Conservation (phyloP, 2,329 filamentous ascomycete species). For the Raffaelea albimanens region DNA sequence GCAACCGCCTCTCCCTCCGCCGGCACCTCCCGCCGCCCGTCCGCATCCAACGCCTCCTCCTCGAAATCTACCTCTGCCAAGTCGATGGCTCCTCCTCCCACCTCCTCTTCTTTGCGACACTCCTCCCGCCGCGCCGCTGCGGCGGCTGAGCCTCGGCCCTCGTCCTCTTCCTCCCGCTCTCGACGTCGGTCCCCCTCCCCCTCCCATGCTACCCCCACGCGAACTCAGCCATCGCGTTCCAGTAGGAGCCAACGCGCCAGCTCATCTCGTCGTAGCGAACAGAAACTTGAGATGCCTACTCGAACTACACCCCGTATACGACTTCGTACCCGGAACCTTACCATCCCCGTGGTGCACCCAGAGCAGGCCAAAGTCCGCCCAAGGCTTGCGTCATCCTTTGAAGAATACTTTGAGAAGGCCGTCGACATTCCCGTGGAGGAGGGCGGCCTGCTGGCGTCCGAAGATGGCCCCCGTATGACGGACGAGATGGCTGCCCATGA, state of each 20-base stretch:
- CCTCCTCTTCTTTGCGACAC: slow-evolving; percentile 12
- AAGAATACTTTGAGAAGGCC: slow-evolving; percentile 47
- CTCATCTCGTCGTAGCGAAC: slow-evolving; percentile 4
- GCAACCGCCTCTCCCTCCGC: background rate
- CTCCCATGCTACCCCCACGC: slow-evolving; percentile 34
- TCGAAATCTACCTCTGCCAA: slow-evolving; percentile 1
- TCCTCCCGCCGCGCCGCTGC: slow-evolving; percentile 1
- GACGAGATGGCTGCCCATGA: slow-evolving; percentile 57
- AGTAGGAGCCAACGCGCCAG: slow-evolving; percentile 8
- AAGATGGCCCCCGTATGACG: slow-evolving; percentile 49
- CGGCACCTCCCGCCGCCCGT: slow-evolving; percentile 1
- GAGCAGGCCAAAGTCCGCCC: slow-evolving; percentile 44
- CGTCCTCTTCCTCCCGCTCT: background rate
- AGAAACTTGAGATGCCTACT: slow-evolving; percentile 11
- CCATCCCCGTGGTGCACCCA: slow-evolving; percentile 50
- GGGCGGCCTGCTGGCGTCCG: slow-evolving; percentile 44
- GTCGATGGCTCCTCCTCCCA: background rate
- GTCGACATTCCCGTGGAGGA: slow-evolving; percentile 44
- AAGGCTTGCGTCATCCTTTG: slow-evolving; percentile 44
- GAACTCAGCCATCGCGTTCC: slow-evolving; percentile 20
- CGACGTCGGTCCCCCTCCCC: slow-evolving; percentile 25
- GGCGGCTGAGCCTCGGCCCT: background rate
- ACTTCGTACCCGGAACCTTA: slow-evolving; percentile 33
- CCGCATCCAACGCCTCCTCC: slow-evolving; percentile 5
- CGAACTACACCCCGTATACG: slow-evolving; percentile 37